phyloP scores from a whole-genome alignment of 1,139 yeast species.

The Yamadazyma buinensis region DNA sequence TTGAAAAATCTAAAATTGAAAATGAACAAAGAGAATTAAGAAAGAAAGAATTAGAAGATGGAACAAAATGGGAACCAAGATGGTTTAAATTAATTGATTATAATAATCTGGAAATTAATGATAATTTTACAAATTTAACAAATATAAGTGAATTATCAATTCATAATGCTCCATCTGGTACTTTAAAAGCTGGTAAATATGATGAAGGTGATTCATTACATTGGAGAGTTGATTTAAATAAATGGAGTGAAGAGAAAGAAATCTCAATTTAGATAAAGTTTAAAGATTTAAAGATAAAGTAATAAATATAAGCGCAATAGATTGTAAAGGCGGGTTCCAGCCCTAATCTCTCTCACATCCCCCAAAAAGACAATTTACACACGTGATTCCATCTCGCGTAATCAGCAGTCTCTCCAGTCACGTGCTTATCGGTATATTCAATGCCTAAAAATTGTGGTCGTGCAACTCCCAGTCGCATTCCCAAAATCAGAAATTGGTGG shows the following conservation, averaged over 20 bases:
- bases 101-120: constrained; percentile 15
- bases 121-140: constrained; percentile 46
- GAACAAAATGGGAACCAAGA: constrained; percentile 65
- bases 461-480: too few relatives aligned
- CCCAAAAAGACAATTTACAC: too few relatives aligned
- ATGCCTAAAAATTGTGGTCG: too few relatives aligned
- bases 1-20: constrained; percentile 75
- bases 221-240: constrained; percentile 61
- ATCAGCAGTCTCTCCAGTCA: too few relatives aligned
- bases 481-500: too few relatives aligned
- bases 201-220: constrained; percentile 50
- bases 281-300: too few relatives aligned
- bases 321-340: too few relatives aligned
- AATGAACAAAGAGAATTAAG: constrained; percentile 79
- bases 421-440: too few relatives aligned
- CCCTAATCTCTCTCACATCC: too few relatives aligned
- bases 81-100: constrained; percentile 69
- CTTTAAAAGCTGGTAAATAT: constrained; percentile 48
- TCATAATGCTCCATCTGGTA: constrained; percentile 67
- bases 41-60: constrained; percentile 62
- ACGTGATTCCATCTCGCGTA: too few relatives aligned
- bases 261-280: too few relatives aligned
- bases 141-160: constrained; percentile 54
- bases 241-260: constrained; percentile 60
- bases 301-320: too few relatives aligned